phyloP scores from a whole-genome alignment of 371 early-diverging fungal species.

The Lichtheimia hyalospora region DNA sequence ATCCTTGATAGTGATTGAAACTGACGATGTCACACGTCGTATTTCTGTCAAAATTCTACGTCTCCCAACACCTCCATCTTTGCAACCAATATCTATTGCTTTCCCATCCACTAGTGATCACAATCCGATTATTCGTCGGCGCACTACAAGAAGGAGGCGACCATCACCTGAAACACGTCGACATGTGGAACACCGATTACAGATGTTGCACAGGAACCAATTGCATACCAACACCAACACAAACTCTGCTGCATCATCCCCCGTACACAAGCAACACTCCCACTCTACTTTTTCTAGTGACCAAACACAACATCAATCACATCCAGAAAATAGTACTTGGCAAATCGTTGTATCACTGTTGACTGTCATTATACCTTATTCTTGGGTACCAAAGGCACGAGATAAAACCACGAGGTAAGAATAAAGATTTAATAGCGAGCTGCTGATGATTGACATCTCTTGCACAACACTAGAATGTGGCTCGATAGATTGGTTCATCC shows the following conservation, averaged over 20 bases:
- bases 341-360: too few species aligned
- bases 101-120: background rate
- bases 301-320: too few species aligned
- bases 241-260: background rate
- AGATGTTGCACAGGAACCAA: background rate
- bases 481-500: too few species aligned
- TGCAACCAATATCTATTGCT: constrained; percentile 7
- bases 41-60: constrained; percentile 10
- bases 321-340: too few species aligned
- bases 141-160: background rate
- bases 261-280: background rate
- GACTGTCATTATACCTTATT: too few species aligned
- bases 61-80: constrained; percentile 6
- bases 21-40: constrained; percentile 12
- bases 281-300: too few species aligned
- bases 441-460: too few species aligned
- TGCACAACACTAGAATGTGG: too few species aligned
- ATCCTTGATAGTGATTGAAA: constrained; percentile 14
- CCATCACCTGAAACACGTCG: constrained; percentile 10
- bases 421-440: too few species aligned
- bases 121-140: background rate
- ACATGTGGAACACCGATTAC: constrained; percentile 8
- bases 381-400: too few species aligned
- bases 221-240: constrained; percentile 3
- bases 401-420: too few species aligned